phyloP scores from a whole-genome alignment of 768 basidiomycete species.

The Macrolepiota dolichaula region DNA sequence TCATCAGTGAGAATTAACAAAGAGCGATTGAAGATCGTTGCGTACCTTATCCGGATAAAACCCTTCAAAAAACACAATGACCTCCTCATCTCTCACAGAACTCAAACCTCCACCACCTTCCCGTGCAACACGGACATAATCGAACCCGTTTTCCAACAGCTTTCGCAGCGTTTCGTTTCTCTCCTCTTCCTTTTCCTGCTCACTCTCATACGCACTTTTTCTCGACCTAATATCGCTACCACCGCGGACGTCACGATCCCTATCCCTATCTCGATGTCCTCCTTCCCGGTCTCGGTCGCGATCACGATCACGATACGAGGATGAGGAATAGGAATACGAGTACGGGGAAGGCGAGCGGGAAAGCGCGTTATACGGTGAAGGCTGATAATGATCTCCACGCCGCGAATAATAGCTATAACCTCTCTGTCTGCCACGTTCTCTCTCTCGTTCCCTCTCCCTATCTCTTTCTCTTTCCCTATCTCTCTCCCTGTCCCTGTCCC shows the following conservation, averaged over 20 bases:
- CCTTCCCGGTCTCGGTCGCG: slow-evolving; percentile 3
- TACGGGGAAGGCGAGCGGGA: slow-evolving; percentile 11
- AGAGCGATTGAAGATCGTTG: slow-evolving; percentile 9
- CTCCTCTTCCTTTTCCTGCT: slow-evolving; percentile 33
- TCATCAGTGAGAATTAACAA: slow-evolving; percentile 10
- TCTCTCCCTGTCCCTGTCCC: slow-evolving; percentile 1
- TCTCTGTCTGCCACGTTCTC: slow-evolving; percentile 8
- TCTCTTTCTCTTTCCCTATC: slow-evolving; percentile 14
- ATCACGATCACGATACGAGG: slow-evolving; percentile 12
- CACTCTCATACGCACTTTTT: slow-evolving; percentile 19
- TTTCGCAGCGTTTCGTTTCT: slow-evolving; percentile 40
- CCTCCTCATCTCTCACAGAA: slow-evolving; percentile 61
- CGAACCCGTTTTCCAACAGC: slow-evolving; percentile 60
- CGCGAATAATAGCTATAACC: slow-evolving; percentile 7
- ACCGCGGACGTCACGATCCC: background rate
- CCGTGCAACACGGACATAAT: slow-evolving; percentile 57
- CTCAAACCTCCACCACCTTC: slow-evolving; percentile 40
- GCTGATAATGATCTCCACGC: slow-evolving; percentile 10
- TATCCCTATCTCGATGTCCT: background rate
- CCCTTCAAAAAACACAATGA: slow-evolving; percentile 62
- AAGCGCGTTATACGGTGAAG: slow-evolving; percentile 3
- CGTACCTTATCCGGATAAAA: slow-evolving; percentile 75
- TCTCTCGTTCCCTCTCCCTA: slow-evolving; percentile 10
- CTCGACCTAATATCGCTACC: background rate
- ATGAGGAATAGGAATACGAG: slow-evolving; percentile 8